Percentiles rank a stretch among this genome's conserved stretches.
Conservation (phyloP, 495 filamentous ascomycete species). For the Clohesyomyces aquaticus region DNA sequence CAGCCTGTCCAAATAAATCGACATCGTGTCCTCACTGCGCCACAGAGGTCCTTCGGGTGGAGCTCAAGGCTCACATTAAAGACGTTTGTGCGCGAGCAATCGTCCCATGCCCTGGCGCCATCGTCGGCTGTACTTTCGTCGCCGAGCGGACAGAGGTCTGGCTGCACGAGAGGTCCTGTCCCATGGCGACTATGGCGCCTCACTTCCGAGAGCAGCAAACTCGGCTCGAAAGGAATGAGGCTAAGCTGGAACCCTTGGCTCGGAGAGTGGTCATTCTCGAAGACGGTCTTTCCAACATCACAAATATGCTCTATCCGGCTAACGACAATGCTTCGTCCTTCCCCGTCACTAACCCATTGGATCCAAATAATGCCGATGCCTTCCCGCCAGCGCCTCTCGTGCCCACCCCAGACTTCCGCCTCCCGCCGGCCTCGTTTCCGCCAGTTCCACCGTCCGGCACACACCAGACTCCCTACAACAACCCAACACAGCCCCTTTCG, state of each 20-base stretch:
- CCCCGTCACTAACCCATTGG: slow-evolving; percentile 35
- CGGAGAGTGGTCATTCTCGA: slow-evolving; percentile 64
- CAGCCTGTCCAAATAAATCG: slow-evolving; percentile 55
- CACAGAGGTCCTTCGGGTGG: slow-evolving; percentile 52
- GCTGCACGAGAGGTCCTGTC: slow-evolving; percentile 59
- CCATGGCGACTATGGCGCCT: slow-evolving; percentile 62
- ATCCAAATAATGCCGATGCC: slow-evolving; percentile 33
- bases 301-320: slow-evolving; percentile 45
- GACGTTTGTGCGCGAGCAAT: slow-evolving; percentile 57
- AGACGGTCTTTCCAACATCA: slow-evolving; percentile 57
- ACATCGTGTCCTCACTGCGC: slow-evolving; percentile 60
- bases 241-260: slow-evolving; percentile 59
- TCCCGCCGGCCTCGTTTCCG: slow-evolving; percentile 37
- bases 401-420: slow-evolving; percentile 38
- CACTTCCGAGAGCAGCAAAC: slow-evolving; percentile 61
- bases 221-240: slow-evolving; percentile 60
- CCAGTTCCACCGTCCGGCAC: slow-evolving; percentile 23
- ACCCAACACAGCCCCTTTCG: slow-evolving; percentile 44
- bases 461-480: slow-evolving; percentile 28
- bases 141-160: slow-evolving; percentile 56
- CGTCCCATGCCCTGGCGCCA: slow-evolving; percentile 57
- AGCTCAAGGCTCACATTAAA: slow-evolving; percentile 56
- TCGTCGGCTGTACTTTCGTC: slow-evolving; percentile 60
- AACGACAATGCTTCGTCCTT: slow-evolving; percentile 36
- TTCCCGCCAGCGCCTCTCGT: slow-evolving; percentile 24